Evolutionary conservation across 805 yeast genomes (phyloP).

Genomic region (Ogataea nitratoaversa): DNA sequence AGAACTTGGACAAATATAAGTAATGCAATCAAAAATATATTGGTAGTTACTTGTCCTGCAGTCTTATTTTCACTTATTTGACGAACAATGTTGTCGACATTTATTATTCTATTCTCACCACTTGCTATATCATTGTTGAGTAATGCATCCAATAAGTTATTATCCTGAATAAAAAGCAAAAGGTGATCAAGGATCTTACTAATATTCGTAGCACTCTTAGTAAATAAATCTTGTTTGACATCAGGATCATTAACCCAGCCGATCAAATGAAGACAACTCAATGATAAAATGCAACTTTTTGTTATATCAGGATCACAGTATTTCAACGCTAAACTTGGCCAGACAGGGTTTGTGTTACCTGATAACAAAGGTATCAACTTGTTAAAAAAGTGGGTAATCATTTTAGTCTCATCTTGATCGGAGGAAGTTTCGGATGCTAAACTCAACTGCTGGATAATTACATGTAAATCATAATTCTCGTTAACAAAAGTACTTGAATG

Average conservation of each 20-base stretch:
- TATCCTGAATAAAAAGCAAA: conserved; percentile 33
- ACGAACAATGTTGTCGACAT: conserved; percentile 4
- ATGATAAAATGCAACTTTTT: conserved; percentile 44
- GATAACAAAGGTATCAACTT: conserved; percentile 38
- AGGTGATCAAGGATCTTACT: conserved; percentile 44
- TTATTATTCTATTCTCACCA: conserved; percentile 4
- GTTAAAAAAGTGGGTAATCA: conserved; percentile 32
- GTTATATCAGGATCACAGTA: conserved; percentile 48
- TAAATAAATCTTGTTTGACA: conserved; percentile 39
- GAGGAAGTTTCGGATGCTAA: conserved; percentile 2
- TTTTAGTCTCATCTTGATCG: conserved; percentile 6
- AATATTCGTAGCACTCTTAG: conserved; percentile 42
- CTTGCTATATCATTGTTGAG: conserved; percentile 5
- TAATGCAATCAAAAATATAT: conserved; percentile 30
- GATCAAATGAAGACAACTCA: conserved; percentile 43
- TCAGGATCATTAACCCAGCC: conserved; percentile 31
- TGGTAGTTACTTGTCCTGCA: conserved; percentile 7
- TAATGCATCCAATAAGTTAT: conserved; percentile 11
- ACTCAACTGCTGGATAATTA: conserved; percentile 2
- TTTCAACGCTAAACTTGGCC: conserved; percentile 46
- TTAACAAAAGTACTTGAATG: not conserved
- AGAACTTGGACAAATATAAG: conserved; percentile 38
- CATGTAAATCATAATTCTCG: not conserved
- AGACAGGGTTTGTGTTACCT: conserved; percentile 40
- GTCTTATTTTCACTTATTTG: not conserved